Conservation (phyloP, 768 basidiomycete species). For the Pleurotus cornucopiae region DNA sequence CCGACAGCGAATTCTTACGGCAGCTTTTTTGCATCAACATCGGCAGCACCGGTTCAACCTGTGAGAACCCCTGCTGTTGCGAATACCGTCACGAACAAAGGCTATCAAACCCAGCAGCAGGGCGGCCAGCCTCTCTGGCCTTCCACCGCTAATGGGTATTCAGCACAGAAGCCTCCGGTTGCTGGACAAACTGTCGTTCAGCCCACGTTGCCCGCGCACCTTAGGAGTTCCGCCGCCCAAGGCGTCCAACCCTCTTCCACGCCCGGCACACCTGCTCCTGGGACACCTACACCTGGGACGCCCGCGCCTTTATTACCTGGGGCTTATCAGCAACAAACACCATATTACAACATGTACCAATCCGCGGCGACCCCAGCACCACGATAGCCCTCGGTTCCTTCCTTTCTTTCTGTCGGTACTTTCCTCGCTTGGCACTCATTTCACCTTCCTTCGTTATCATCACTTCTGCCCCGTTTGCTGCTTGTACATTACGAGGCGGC, state of each 20-base stretch:
- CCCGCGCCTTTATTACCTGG: background rate
- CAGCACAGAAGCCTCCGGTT: background rate
- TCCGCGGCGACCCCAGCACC: constrained; percentile 1
- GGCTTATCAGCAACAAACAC: constrained; percentile 7
- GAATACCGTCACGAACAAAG: constrained; percentile 36
- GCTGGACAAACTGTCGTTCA: constrained; percentile 2
- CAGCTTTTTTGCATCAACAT: constrained; percentile 30
- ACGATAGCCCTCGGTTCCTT: background rate
- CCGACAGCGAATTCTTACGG: constrained; percentile 29
- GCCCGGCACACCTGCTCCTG: constrained; percentile 1
- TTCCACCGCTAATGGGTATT: background rate
- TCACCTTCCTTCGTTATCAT: background rate
- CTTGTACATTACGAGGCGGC: too few relatives aligned
- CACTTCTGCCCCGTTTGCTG: too few relatives aligned
- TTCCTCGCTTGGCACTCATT: background rate
- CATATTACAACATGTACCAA: constrained; percentile 3
- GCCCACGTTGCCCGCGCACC: constrained; percentile 24
- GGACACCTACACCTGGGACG: background rate
- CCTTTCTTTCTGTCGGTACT: background rate
- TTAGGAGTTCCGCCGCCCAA: constrained; percentile 17
- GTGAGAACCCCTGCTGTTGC: constrained; percentile 39
- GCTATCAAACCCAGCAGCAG: constrained; percentile 8
- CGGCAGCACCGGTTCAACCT: constrained; percentile 16
- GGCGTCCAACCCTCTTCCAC: background rate
- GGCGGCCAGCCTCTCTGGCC: constrained; percentile 1